Evolutionary conservation across 2,329 filamentous ascomycete genomes (phyloP).

Genomic region (Stachybotrys chartarum): DNA sequence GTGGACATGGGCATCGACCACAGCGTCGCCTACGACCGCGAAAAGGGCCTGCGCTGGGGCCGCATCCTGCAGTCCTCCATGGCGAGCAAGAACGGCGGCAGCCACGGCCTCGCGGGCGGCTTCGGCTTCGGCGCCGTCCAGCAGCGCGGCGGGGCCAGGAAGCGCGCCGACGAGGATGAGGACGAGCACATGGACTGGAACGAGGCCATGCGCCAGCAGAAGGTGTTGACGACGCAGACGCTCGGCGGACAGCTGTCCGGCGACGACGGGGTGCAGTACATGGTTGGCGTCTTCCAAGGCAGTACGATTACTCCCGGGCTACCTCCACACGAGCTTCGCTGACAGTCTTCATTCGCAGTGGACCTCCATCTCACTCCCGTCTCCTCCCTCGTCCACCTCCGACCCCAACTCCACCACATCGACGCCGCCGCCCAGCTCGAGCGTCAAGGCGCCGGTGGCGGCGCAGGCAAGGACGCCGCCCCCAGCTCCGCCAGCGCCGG

Average conservation of each 20-base stretch:
- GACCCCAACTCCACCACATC: conserved; percentile 87
- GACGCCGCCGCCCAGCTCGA: conserved; percentile 76
- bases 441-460: conserved; percentile 30
- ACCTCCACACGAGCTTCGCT: conserved; percentile 3
- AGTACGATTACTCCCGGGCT: conserved; percentile 41
- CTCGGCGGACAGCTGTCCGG: conserved; percentile 74
- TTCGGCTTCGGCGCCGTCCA: conserved; percentile 55
- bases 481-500: conserved; percentile 33
- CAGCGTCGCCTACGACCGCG: conserved; percentile 68
- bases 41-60: conserved; percentile 78
- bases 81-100: conserved; percentile 54
- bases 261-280: conserved; percentile 70
- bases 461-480: conserved; percentile 26
- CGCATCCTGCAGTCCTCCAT: conserved; percentile 60
- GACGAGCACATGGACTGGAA: conserved; percentile 53
- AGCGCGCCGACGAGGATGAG: conserved; percentile 34
- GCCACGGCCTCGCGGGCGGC: conserved; percentile 64
- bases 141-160: conserved; percentile 29
- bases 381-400: conserved; percentile 76
- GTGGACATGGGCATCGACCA: conserved; percentile 82
- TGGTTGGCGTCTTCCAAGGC: conserved; percentile 85
- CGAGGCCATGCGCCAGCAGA: conserved; percentile 60
- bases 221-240: conserved; percentile 73
- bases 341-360: conserved; percentile 39
- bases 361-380: conserved; percentile 83